phyloP scores from a whole-genome alignment of 805 yeast species.

The Starmerella ratchasimensis region DNA sequence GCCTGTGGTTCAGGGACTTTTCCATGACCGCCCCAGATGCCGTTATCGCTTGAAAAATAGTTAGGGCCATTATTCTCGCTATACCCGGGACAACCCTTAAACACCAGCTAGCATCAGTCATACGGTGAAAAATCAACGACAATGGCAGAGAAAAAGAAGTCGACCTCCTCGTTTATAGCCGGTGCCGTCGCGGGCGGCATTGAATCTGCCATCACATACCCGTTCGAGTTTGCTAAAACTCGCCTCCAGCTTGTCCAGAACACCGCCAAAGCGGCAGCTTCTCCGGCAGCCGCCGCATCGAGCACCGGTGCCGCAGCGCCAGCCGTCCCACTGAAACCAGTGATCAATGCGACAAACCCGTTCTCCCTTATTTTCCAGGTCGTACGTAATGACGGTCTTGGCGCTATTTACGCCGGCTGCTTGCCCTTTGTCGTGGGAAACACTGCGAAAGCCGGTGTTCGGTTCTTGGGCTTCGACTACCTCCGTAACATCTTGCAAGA shows the following conservation, averaged over 20 bases:
- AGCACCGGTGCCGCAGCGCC: neutral
- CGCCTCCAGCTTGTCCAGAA: constrained; percentile 54
- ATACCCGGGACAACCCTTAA: no score
- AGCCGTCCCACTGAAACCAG: no score
- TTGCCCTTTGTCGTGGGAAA: constrained; percentile 94
- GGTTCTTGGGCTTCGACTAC: constrained; percentile 84
- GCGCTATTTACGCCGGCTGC: constrained; percentile 82
- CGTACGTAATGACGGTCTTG: constrained; percentile 63
- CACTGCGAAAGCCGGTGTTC: constrained; percentile 89
- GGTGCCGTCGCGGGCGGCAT: constrained; percentile 35
- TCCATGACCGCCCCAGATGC: no score
- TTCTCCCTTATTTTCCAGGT: constrained; percentile 61
- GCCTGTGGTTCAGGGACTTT: no score
- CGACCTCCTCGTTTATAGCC: constrained; percentile 28
- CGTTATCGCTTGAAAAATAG: no score
- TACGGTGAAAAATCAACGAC: no score
- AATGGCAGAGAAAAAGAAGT: constrained; percentile 23
- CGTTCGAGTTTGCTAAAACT: constrained; percentile 94
- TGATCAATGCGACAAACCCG: constrained; percentile 40
- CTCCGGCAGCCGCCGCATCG: neutral
- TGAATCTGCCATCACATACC: constrained; percentile 84
- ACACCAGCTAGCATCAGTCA: no score
- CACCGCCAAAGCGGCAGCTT: constrained; percentile 31
- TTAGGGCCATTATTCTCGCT: no score
- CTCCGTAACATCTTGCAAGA: constrained; percentile 69